Base-by-base conservation (phyloP, 768 basidiomycete species). In the Auriscalpium orientale region DNA sequence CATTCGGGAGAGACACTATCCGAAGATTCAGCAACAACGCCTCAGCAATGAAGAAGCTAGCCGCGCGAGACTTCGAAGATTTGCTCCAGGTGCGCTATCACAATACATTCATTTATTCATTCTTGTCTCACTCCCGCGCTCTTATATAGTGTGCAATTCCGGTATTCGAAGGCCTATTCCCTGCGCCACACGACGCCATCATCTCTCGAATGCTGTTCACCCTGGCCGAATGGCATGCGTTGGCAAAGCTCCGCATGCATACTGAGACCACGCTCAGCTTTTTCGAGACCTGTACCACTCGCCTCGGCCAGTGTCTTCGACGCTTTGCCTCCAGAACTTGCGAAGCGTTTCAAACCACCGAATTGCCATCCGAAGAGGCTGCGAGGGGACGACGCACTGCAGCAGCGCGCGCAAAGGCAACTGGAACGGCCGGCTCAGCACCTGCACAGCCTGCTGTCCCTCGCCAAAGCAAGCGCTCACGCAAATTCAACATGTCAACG, bases 401-500 rank as follows among this genome's bases (percentile, higher is more conserved):
- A 2, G 22, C 22, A 28, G 22, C 22, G 5, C 22, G 22, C 13
- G 15, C 13, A 6, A 28, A 50, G 34, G 15, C 13, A 28, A 13
- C 22, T 10, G 49, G 20, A 46, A 28, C 46, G 8, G 36, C n/a
- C 8, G 16, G n/a, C 22, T 28, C 22, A 28, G 22, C 22, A 5
- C 22, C 22, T 28, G 22, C 22, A 28, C 22, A 28, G 22, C 22
- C 22, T 28, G 22, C 22, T 28, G 22, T 28, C 22, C 22, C 2
- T 2, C 22, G 5, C 22, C 22, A 28, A 28, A 28, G 22, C 22
- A 28, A 28, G 22, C 22, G 22, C n/a, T 21, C 12, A 22, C 49
- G 21, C 1, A 65, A 61, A 0, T 69, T 74, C 54, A 76, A 70
- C 52, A 46, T 74, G 2, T 9, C 35, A 1, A 73, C 67, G 1